Conservation (phyloP, 2,329 filamentous ascomycete genomes). For the Curvularia sp. region DNA sequence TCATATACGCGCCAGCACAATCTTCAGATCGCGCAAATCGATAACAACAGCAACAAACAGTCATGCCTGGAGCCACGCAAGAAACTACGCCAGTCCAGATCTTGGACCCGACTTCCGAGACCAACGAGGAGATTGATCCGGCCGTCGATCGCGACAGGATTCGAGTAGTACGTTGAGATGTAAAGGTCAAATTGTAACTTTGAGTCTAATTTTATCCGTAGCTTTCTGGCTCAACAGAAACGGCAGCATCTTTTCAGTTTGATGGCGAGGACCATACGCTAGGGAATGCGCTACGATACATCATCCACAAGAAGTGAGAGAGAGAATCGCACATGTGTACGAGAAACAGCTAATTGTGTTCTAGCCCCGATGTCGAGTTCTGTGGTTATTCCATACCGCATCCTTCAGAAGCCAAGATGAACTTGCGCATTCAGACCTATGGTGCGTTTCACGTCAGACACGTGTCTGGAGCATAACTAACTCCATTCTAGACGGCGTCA, state of each 20-base stretch:
- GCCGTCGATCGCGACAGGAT: constrained; percentile 54
- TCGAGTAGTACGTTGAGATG: constrained; percentile 50
- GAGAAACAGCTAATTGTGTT: constrained; percentile 2
- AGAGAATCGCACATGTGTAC: not conserved
- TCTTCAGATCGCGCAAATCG: no score
- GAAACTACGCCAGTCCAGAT: constrained; percentile 30
- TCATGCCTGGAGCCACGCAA: constrained; percentile 34
- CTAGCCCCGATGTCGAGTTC: constrained; percentile 92
- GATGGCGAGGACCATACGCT: constrained; percentile 93
- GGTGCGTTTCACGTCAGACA: constrained; percentile 60
- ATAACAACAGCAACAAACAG: constrained; percentile 3
- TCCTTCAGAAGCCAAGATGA: constrained; percentile 95
- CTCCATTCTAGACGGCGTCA: constrained; percentile 70
- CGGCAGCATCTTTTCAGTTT: constrained; percentile 94
- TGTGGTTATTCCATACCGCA: constrained; percentile 98
- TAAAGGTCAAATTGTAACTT: not conserved
- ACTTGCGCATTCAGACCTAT: constrained; percentile 95
- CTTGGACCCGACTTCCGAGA: constrained; percentile 35
- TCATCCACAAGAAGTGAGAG: constrained; percentile 97
- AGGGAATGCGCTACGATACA: constrained; percentile 90
- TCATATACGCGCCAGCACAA: not conserved
- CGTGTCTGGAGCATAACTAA: constrained; percentile 7
- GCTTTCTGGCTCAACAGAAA: constrained; percentile 84
- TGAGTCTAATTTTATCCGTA: constrained; percentile 50
- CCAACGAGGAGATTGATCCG: constrained; percentile 43